A percentile compares a stretch with the other conserved stretches of the same genome.
Conservation (phyloP, 148 eudicot genomes). For the Silene conica region DNA sequence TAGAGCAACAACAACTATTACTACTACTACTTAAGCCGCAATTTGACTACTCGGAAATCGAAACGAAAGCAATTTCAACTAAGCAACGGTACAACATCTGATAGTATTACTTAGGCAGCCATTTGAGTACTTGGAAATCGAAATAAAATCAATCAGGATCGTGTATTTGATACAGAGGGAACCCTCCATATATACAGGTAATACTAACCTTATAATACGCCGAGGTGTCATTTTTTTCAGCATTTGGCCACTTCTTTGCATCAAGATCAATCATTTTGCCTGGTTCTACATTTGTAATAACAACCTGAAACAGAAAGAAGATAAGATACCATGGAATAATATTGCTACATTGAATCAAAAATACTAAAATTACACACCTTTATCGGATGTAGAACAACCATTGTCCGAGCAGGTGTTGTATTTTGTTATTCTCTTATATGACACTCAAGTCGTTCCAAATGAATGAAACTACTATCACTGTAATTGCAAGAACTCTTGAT, state of each 20-base stretch:
- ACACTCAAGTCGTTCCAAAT: conserved; percentile 69
- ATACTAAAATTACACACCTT: conserved; percentile 50
- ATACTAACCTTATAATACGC: conserved; percentile 64
- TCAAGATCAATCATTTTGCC: conserved; percentile 63
- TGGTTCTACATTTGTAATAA: conserved; percentile 81
- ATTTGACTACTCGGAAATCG: no score
- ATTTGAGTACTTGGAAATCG: neutral
- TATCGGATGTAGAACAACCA: conserved; percentile 85
- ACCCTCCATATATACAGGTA: no score
- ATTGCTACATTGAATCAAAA: conserved; percentile 1
- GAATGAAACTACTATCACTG: conserved; percentile 87
- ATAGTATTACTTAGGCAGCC: neutral
- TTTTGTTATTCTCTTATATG: conserved; percentile 90
- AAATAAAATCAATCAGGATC: conserved; percentile 14
- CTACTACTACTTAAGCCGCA: neutral
- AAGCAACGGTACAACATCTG: neutral
- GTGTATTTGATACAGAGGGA: no score
- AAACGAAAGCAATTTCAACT: neutral
- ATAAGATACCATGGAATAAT: conserved; percentile 16
- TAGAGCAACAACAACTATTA: no score
- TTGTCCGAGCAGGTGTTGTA: conserved; percentile 66
- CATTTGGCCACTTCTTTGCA: conserved; percentile 98
- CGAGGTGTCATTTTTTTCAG: conserved; percentile 53
- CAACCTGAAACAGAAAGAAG: conserved; percentile 44
- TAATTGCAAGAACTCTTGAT: neutral